phyloP scores from a whole-genome alignment of 345 rosid species.

The Brassica incana region DNA sequence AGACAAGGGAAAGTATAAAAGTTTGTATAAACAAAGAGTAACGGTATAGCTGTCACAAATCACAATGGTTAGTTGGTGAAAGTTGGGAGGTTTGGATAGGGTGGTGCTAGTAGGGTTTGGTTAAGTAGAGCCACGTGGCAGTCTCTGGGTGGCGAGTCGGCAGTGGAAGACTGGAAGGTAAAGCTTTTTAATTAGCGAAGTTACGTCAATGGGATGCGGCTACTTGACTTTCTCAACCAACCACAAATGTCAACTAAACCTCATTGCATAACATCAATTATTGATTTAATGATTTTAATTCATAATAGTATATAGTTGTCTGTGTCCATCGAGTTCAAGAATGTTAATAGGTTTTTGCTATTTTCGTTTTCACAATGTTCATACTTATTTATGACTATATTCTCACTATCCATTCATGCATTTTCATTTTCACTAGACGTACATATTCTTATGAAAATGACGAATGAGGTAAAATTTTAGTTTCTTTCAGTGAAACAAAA shows the following conservation, averaged over 20 bases:
- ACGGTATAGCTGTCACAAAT: slow-evolving; percentile 10
- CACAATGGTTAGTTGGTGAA: slow-evolving; percentile 26
- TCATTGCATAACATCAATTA: neutral
- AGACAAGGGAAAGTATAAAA: neutral
- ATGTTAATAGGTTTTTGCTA: neutral
- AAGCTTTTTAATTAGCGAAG: slow-evolving; percentile 13
- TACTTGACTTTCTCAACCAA: slow-evolving; percentile 20
- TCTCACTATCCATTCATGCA: neutral
- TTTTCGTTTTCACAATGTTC: neutral
- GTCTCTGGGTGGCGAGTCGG: slow-evolving; percentile 4
- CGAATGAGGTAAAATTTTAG: neutral
- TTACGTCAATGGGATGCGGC: slow-evolving; percentile 25
- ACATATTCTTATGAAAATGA: neutral
- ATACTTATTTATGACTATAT: neutral
- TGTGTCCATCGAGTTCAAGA: neutral
- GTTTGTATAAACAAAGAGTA: slow-evolving; percentile 9
- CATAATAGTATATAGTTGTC: neutral
- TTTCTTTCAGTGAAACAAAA: neutral
- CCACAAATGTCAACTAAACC: slow-evolving; percentile 32
- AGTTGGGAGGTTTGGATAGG: slow-evolving; percentile 25
- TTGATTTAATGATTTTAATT: neutral
- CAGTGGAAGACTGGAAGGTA: slow-evolving; percentile 38
- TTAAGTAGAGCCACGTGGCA: slow-evolving; percentile 19
- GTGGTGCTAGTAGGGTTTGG: slow-evolving; percentile 5
- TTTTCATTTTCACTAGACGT: neutral